phyloP scores from a whole-genome alignment of 2,329 filamentous ascomycete species.

The Sphaerulina vaccinii region DNA sequence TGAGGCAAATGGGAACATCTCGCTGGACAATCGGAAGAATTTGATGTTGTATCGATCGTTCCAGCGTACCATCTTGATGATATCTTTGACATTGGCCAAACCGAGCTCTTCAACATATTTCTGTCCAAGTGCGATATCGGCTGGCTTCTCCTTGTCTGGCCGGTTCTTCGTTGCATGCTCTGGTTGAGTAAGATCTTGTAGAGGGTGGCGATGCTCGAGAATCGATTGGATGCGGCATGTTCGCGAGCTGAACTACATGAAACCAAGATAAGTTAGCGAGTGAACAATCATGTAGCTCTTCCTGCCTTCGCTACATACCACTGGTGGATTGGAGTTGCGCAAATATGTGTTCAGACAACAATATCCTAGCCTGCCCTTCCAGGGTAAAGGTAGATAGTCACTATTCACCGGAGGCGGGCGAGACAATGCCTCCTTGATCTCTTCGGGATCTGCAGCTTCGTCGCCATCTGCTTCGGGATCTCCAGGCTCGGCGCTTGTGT shows the following conservation, averaged over 20 bases:
- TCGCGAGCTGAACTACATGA: slow-evolving; percentile 68
- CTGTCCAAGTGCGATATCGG: slow-evolving; percentile 65
- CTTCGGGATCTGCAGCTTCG: slow-evolving; percentile 55
- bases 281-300: too few species aligned
- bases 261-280: background rate
- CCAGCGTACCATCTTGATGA: slow-evolving; percentile 84
- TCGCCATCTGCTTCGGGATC: slow-evolving; percentile 57
- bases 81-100: slow-evolving; percentile 77
- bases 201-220: slow-evolving; percentile 79
- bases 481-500: slow-evolving; percentile 21
- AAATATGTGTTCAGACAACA: slow-evolving; percentile 93
- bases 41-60: slow-evolving; percentile 89
- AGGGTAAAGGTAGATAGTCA: slow-evolving; percentile 77
- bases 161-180: slow-evolving; percentile 83
- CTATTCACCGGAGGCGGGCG: slow-evolving; percentile 79
- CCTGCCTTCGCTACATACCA: slow-evolving; percentile 41
- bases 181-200: slow-evolving; percentile 71
- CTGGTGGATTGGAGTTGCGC: slow-evolving; percentile 72
- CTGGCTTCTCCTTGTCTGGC: slow-evolving; percentile 69
- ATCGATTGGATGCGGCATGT: slow-evolving; percentile 92
- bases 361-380: slow-evolving; percentile 87
- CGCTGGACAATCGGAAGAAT: slow-evolving; percentile 87
- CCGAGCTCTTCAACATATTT: slow-evolving; percentile 75
- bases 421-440: slow-evolving; percentile 57
- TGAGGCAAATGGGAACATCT: slow-evolving; percentile 96